Percentiles rank a stretch among this genome's conserved stretches.
phyloP scores from a whole-genome alignment of 2,329 filamentous ascomycete species.

The Cryoendolithus antarcticus region DNA sequence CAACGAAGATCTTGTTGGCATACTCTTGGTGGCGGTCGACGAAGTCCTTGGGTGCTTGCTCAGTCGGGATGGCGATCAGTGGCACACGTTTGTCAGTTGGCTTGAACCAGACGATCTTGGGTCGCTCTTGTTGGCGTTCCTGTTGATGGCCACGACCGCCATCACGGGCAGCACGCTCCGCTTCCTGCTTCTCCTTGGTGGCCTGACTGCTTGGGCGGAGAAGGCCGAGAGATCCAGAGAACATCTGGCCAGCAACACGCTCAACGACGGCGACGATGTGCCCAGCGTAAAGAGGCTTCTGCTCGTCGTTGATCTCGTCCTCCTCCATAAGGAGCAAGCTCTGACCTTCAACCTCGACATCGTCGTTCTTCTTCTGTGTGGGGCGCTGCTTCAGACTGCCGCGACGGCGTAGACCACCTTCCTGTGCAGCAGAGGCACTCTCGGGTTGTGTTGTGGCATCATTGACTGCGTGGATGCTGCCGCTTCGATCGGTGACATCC shows the following conservation, averaged over 20 bases:
- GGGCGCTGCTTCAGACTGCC: conserved; percentile 93
- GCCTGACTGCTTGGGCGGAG: conserved; percentile 94
- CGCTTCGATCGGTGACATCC: conserved; percentile 85
- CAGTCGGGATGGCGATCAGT: conserved; percentile 92
- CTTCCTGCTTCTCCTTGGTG: conserved; percentile 98
- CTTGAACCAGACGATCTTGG: conserved; percentile 99
- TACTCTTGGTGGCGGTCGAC: conserved; percentile 98
- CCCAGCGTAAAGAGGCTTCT: conserved; percentile 92
- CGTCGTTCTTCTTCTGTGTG: conserved; percentile 99
- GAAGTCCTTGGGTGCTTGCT: conserved; percentile 94
- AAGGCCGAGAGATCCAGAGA: conserved; percentile 84
- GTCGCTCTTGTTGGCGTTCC: conserved; percentile 82
- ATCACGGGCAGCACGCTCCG: conserved; percentile 83
- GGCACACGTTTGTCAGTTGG: conserved; percentile 98
- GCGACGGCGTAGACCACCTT: conserved; percentile 80
- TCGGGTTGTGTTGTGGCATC: conserved; percentile 44
- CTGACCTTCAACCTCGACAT: conserved; percentile 96
- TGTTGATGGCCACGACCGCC: conserved; percentile 62
- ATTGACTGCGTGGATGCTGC: conserved; percentile 55
- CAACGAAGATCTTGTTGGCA: conserved; percentile 94
- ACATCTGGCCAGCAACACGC: conserved; percentile 96
- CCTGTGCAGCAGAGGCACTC: conserved; percentile 50
- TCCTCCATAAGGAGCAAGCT: conserved; percentile 94
- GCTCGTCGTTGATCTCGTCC: conserved; percentile 96
- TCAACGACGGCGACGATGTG: conserved; percentile 97